Evolutionary conservation across 163 green algal species (phyloP).

Genomic region (Scenedesmus sp.): DNA sequence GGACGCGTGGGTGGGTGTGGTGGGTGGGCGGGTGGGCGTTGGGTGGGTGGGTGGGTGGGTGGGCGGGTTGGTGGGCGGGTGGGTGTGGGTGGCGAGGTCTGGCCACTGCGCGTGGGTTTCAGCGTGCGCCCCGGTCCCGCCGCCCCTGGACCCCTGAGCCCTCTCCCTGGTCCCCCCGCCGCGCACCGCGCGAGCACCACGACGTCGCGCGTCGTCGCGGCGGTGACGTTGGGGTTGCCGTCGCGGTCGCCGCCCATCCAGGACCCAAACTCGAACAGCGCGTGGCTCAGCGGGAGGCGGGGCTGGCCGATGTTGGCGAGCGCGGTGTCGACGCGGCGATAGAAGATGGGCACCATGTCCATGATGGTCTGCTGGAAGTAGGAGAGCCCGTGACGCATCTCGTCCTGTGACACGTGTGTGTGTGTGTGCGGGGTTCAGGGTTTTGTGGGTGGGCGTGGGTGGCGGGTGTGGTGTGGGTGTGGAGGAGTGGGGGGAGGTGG

Average conservation of each 20-base stretch:
- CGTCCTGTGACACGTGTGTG: conserved; percentile 68
- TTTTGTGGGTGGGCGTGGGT: background rate
- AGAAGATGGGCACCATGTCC: conserved; percentile 88
- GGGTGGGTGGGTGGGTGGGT: background rate
- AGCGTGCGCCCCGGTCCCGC: no score
- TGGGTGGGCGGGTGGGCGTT: background rate
- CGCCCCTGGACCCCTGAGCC: no score
- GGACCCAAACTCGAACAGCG: conserved; percentile 84
- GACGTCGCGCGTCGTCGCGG: conserved; percentile 92
- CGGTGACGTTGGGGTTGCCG: conserved; percentile 95
- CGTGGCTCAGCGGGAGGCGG: conserved; percentile 81
- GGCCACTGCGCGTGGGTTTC: no score
- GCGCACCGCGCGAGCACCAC: conserved; percentile 74
- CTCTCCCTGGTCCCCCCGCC: background rate
- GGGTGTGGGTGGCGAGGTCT: no score
- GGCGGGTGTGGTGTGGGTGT: background rate
- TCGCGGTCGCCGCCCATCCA: conserved; percentile 98
- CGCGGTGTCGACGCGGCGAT: conserved; percentile 89
- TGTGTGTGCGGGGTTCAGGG: background rate
- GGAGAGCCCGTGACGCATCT: conserved; percentile 88
- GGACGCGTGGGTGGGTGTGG: conserved; percentile 1
- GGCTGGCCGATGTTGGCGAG: conserved; percentile 89
- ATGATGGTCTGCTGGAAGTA: conserved; percentile 95
- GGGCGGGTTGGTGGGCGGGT: no score
- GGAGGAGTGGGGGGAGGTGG: background rate